Evolutionary conservation across 352 stramenopile genomes (phyloP).

Genomic region (Globisporangium cylindrosporum): DNA sequence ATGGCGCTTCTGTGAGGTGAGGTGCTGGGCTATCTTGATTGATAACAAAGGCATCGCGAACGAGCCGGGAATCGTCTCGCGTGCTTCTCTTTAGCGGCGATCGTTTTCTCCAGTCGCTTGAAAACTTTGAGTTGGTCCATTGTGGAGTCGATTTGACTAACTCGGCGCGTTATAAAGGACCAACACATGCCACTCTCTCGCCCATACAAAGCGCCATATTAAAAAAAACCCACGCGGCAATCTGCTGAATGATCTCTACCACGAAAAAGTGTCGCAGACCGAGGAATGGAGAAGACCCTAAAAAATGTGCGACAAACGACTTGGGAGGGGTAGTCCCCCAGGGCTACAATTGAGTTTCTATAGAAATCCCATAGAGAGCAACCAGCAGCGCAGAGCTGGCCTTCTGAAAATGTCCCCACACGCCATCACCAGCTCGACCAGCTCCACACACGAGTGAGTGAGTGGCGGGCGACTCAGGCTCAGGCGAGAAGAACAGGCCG

Average conservation of each 20-base stretch:
- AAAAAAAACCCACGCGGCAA: background rate
- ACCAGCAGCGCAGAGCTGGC: background rate
- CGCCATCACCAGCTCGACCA: background rate
- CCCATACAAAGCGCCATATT: background rate
- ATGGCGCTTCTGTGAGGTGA: background rate
- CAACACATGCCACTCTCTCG: background rate
- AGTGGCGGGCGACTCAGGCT: background rate
- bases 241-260: slow-evolving; percentile 1
- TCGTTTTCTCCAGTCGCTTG: background rate
- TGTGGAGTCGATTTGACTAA: background rate
- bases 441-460: background rate
- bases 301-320: slow-evolving; percentile 6
- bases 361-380: slow-evolving; percentile 12
- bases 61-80: background rate
- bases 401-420: slow-evolving; percentile 12
- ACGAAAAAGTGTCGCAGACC: slow-evolving; percentile 5
- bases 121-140: background rate
- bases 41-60: background rate
- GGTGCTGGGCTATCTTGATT: background rate
- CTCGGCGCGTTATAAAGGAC: background rate
- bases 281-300: background rate
- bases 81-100: background rate
- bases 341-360: slow-evolving; percentile 10
- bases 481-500: background rate
- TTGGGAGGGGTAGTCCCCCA: background rate